These are phyloP conservation scores for Coemansia sp. DNA, from an alignment of 192 early-diverging fungal species.

Conservation along the genomic window DNA sequence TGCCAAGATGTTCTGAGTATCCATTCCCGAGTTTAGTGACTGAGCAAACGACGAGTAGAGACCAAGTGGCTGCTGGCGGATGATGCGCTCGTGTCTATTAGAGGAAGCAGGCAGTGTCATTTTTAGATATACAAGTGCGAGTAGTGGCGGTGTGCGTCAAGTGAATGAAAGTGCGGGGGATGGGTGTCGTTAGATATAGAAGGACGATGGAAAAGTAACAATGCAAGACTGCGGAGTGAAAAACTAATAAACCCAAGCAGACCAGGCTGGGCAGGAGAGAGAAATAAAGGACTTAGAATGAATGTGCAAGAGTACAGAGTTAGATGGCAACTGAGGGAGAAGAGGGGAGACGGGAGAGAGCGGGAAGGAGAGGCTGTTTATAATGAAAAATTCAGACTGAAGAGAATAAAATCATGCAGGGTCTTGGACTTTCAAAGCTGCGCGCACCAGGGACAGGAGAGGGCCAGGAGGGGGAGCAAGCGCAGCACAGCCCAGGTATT, in stretches of 20 bases:
- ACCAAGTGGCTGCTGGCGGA: background rate
- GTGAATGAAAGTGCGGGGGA: background rate
- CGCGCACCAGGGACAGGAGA: background rate
- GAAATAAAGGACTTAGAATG: background rate
- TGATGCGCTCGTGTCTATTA: slow-evolving; percentile 1
- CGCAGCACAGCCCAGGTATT: background rate
- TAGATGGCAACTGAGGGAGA: background rate
- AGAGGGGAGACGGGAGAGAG: background rate
- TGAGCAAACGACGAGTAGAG: background rate
- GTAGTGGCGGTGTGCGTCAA: background rate
- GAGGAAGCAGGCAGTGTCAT: background rate
- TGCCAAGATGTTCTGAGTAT: slow-evolving; percentile 37
- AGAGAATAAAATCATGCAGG: background rate
- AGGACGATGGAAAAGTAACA: background rate
- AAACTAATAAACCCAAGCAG: background rate
- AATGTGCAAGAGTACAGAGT: background rate
- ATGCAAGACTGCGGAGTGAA: background rate
- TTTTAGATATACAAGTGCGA: background rate
- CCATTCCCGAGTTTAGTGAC: slow-evolving; percentile 8
- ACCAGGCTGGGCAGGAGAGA: background rate
- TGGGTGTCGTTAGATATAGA: background rate
- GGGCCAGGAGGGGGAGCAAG: background rate
- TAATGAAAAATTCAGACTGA: background rate
- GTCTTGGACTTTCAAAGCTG: background rate
- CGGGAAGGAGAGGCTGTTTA: background rate